Conservation (phyloP, 768 basidiomycete genomes). For the Phaffia australis region DNA sequence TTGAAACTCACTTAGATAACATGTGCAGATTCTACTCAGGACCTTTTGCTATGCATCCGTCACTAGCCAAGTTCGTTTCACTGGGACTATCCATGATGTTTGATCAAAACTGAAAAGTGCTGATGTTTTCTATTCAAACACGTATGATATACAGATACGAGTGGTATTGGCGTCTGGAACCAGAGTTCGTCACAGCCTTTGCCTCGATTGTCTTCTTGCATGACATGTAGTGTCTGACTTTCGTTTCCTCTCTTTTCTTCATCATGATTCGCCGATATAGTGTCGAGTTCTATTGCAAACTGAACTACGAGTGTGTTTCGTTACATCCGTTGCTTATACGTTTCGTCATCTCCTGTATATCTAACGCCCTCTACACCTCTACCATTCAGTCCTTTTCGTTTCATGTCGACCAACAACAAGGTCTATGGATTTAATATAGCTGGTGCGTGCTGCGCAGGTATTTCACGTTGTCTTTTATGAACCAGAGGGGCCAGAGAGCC, state of each 20-base stretch:
- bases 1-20: not conserved
- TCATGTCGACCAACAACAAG: conserved; percentile 19
- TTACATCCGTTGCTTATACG: not conserved
- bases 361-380: not conserved
- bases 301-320: conserved; percentile 10
- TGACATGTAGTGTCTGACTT: not conserved
- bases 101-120: too few relatives aligned
- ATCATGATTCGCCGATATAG: not conserved
- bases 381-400: conserved; percentile 19
- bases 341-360: not conserved
- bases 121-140: too few relatives aligned
- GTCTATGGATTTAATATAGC: conserved; percentile 24
- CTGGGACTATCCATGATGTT: not conserved
- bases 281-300: conserved; percentile 22
- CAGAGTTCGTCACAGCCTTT: not conserved
- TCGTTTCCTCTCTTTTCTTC: not conserved
- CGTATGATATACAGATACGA: not conserved
- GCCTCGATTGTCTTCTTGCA: not conserved
- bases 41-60: conserved; percentile 15
- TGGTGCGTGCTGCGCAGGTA: not conserved
- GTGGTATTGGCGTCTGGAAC: conserved; percentile 23
- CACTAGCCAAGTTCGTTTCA: conserved; percentile 8
- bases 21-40: conserved; percentile 22
- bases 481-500: too few relatives aligned
- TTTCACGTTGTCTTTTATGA: too few relatives aligned